phyloP scores from a whole-genome alignment of 108 stramenopile genomes.

The Skeletonema grethae region DNA sequence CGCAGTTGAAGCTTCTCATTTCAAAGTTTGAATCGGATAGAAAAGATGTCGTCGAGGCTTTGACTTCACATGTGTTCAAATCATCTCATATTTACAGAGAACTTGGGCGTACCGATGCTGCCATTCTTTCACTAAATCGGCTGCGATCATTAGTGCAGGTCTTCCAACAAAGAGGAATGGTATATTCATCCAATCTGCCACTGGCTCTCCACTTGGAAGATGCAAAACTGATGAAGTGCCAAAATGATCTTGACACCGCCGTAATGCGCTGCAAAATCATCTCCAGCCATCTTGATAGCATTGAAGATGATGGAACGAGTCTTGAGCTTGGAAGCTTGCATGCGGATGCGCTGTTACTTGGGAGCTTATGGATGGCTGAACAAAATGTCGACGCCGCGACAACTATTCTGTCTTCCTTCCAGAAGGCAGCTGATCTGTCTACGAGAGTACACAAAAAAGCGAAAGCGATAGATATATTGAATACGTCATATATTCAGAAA shows the following conservation, averaged over 20 bases:
- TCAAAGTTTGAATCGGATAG: not conserved
- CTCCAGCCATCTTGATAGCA: conserved; percentile 46
- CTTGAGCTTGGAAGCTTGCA: conserved; percentile 30
- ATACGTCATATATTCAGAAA: conserved; percentile 21
- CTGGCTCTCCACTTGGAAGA: conserved; percentile 72
- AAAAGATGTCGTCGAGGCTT: conserved; percentile 22
- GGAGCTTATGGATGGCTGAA: conserved; percentile 76
- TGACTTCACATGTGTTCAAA: conserved; percentile 52
- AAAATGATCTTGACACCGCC: conserved; percentile 59
- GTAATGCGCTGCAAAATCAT: conserved; percentile 64
- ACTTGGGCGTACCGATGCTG: conserved; percentile 44
- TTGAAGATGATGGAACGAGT: conserved; percentile 1
- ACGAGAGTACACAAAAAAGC: conserved; percentile 31
- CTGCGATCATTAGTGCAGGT: conserved; percentile 34
- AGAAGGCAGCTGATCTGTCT: conserved; percentile 60
- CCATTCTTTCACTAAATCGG: conserved; percentile 36
- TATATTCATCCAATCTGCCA: conserved; percentile 14
- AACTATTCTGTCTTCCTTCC: conserved; percentile 61
- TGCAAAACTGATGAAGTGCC: conserved; percentile 62
- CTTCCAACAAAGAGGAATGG: conserved; percentile 18
- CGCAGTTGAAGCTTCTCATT: conserved; percentile 29
- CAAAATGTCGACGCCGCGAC: conserved; percentile 69
- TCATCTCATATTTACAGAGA: conserved; percentile 49
- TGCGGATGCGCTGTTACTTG: conserved; percentile 57
- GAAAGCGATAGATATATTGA: not conserved